Evolutionary conservation across 495 filamentous ascomycete genomes (phyloP), one percentile per base, ranked within the genome.

Genomic region (Xylaria venustula): DNA sequence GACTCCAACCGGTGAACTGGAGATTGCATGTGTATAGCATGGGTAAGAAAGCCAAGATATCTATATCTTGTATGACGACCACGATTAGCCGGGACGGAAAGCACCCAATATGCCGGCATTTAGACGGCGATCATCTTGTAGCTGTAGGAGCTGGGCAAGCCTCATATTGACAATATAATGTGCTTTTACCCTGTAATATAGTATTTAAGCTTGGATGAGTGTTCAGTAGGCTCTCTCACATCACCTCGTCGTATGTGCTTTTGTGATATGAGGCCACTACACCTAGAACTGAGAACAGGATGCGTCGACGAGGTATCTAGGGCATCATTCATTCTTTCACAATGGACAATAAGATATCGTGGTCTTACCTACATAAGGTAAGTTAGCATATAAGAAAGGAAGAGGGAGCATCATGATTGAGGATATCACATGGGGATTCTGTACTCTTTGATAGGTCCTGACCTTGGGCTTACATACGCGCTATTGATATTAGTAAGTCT

Each of bases 41-140:
- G 59, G 60, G 60, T 60, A 54, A 42, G 30, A 52, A 52, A 47
- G 50, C 32, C 48, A 49, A 55, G 64, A 41, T 62, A 52, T 54
- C 46, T 67, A 34, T 5, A 34, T 34, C 5, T 34, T 34, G 30
- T 34, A 34, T 67, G 60, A 56, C 64, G 52, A 55, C 36, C 23
- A 28, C 65, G 49, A 70, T 70, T 70, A 70, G 60, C 67, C 67
- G 67, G 37, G 20, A 67, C 65, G 49, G 65, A 56, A 50, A 41
- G 30, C 0, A 58, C 46, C 60, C 54, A 63, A 36, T 60, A 19
- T 19, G 36, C 56, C 67, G 67, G 67, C 62, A 67, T 63, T 61
- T 64, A 17, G 11, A 37, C 15, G 54, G 51, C 32, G 40, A 60
- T 62, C 61, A 50, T 49, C 41, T 61, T 47, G 48, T 8, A 25